phyloP scores from a whole-genome alignment of 2,329 filamentous ascomycete genomes.

The Dissoconium aciculare region DNA sequence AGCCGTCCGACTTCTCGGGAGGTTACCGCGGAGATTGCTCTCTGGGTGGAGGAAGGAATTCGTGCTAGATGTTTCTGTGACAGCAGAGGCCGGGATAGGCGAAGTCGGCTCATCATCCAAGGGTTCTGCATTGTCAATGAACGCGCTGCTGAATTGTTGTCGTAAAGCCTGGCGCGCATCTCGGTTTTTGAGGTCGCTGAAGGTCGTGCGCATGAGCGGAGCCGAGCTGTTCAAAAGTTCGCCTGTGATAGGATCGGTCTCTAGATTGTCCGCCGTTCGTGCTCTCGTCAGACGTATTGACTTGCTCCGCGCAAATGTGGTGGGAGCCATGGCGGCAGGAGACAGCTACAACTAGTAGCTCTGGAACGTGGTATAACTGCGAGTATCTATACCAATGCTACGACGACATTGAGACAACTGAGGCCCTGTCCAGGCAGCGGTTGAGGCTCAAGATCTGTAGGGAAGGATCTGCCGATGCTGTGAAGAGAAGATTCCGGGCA shows the following conservation, averaged over 20 bases:
- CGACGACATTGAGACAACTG: no score
- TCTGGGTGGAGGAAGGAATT: no score
- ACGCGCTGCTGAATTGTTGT: neutral
- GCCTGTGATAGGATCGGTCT: neutral
- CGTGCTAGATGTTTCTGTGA: neutral
- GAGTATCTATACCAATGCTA: no score
- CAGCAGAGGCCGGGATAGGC: neutral
- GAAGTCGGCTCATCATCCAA: neutral
- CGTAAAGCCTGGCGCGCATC: neutral
- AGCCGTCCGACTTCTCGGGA: neutral
- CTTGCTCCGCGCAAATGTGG: neutral
- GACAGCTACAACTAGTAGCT: no score
- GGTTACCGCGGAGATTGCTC: neutral
- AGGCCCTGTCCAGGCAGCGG: no score
- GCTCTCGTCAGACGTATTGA: neutral
- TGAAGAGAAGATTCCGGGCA: no score
- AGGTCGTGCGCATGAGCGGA: neutral
- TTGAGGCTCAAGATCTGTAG: no score
- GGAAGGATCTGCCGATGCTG: no score
- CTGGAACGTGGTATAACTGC: no score
- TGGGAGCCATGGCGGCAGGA: slow-evolving; percentile 1
- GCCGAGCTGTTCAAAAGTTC: neutral
- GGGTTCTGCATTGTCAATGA: neutral
- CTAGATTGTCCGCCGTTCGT: neutral
- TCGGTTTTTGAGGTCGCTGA: neutral